Evolutionary conservation across 1,284 basidiomycete species (phyloP), one percentile per base, ranked within the genome.

Genomic region (Tilletia walkeri): DNA sequence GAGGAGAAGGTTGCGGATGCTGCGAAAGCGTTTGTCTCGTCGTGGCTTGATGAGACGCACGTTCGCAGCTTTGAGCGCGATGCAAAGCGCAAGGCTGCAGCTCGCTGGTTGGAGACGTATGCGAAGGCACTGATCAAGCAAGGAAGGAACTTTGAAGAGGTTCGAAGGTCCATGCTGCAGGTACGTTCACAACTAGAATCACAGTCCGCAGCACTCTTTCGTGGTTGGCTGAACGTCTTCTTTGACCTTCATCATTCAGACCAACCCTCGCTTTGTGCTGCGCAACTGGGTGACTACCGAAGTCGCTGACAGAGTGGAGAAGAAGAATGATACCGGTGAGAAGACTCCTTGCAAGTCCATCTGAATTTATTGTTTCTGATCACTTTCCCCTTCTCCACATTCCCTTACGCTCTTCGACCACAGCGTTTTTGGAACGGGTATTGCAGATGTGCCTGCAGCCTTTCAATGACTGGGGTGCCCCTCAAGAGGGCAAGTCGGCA

Each of bases 231-330:
- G 14, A 9, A 45, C 14, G 41, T 45, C 9, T 45, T 45, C 9
- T 14, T 63, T 30, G 10, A 24, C 41, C 65, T 59, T 5, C 59
- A 7, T n/a, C 50, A 67, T 68, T 49, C 20, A 38, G 18, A 72
- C 71, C 56, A 82, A 82, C 39, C 81, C 81, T 10, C 67, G 72
- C 6, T 83, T 83, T 49, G 75, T 82, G 41, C 71, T 83, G 65
- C 75, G 81, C 41, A 82, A 83, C 54, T 83, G 81, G 81, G 69
- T 82, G 24, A 79, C 77, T 16, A 76, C 80, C 66, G 80, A 80
- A 48, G 80, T 79, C 12, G 76, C 75, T 0, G 70, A 80, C 53
- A 74, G 79, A 0, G 61, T 82, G 4, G 78, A 78, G 67, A 67
- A 74, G 20, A 65, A 76, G 9, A 71, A 81, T 65, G 80, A 83